Evolutionary conservation across 2,329 filamentous ascomycete genomes (phyloP), one percentile per base, ranked within the genome.

Genomic region (Monosporascus sp.): DNA sequence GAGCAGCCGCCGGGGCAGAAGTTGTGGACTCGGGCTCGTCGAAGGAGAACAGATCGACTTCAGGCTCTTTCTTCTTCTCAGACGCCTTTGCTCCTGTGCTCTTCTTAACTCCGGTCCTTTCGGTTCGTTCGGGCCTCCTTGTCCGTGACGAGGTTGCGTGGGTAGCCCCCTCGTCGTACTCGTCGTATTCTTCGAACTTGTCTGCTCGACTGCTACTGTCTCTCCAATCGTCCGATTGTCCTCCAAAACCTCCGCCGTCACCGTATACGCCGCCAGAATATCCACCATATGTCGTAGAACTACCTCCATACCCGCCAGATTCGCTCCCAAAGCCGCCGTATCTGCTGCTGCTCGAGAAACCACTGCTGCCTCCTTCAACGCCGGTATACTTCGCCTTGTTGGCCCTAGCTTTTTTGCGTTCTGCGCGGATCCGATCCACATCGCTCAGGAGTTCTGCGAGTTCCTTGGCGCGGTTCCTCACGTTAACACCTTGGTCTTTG

Each of bases 401-500:
- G 43, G 86, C 73, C 56, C 91, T 83, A 41, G 94, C 90, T 77
- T 99, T 99, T 79, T 99, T 99, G 61, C 85, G 82, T 73, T 89
- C 85, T 38, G 85, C 67, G 56, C 88, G 84, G 63, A 97, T 96
- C 19, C 87, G 83, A 19, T 97, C 93, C 55, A 97, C 91, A 62
- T 99, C 94, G 64, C 90, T 80, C 48, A 99, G 79, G n/a, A 99
- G 83, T 59, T 99, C 95, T 14, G 90, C 88, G 49, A 99, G 79
- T 75, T 99, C 94, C 74, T 97, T 97, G 61, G 94, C 91, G 60
- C 94, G 84, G 75, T 97, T 97, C 61, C 94, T 88, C 55, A 99
- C 94, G 68, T 99, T 99, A 72, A 99, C 85, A 56, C 94, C 94
- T 73, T 99, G 94, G 69, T 99, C 94, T 73, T 99, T 99, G 71